These are phyloP conservation scores for Heterobasidion annosum DNA, from an alignment of 1,284 basidiomycete genomes.

Conservation along the genomic window DNA sequence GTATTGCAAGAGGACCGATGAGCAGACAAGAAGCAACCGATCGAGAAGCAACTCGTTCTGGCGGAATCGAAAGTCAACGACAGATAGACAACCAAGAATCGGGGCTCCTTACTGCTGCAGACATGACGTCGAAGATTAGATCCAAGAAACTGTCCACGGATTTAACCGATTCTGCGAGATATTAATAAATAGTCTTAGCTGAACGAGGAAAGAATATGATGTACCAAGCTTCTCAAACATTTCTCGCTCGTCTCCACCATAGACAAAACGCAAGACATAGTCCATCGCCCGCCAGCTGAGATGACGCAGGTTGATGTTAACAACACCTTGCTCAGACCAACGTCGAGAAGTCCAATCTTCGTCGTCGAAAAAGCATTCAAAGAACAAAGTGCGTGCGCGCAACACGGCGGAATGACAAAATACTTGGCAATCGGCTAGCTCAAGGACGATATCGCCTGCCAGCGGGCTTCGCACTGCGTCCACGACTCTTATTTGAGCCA, in stretches of 20 bases:
- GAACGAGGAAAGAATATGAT: conserved; percentile 16
- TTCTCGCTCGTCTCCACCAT: conserved; percentile 66
- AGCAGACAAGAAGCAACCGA: conserved; percentile 79
- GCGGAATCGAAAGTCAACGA: neutral
- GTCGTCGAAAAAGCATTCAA: conserved; percentile 81
- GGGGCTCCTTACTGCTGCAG: conserved; percentile 57
- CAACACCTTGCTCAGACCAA: conserved; percentile 42
- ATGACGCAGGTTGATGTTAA: conserved; percentile 70
- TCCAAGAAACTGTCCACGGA: conserved; percentile 77
- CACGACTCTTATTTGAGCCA: conserved; percentile 17
- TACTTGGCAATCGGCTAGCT: conserved; percentile 65
- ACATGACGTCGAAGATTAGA: conserved; percentile 84
- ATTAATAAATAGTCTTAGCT: conserved; percentile 1
- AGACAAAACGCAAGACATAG: conserved; percentile 74
- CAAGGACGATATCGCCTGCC: conserved; percentile 65
- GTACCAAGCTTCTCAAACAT: conserved; percentile 70
- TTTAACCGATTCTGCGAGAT: conserved; percentile 45
- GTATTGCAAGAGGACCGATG: conserved; percentile 61
- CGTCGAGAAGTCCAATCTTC: conserved; percentile 72
- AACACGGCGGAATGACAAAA: conserved; percentile 70
- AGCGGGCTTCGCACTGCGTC: conserved; percentile 6
- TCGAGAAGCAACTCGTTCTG: conserved; percentile 88
- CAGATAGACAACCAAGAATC: neutral
- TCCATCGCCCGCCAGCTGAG: conserved; percentile 69
- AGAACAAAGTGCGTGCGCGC: conserved; percentile 79